Evolutionary conservation across 2,329 filamentous ascomycete genomes (phyloP).

Genomic region (Fusarium zealandicum): DNA sequence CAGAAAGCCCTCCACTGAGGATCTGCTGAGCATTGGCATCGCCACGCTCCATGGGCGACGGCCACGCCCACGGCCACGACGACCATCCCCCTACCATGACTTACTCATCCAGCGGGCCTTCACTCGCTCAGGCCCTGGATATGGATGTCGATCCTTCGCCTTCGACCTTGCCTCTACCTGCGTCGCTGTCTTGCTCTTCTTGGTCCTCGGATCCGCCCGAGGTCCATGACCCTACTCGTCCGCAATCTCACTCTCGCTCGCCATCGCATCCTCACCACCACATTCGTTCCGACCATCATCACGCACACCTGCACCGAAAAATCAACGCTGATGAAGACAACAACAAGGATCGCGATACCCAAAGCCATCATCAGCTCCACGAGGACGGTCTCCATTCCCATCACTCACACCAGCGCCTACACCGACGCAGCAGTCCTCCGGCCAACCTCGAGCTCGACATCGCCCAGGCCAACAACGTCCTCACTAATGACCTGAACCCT

Average conservation of each 20-base stretch:
- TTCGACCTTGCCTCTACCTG: conserved; percentile 22
- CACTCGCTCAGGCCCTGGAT: conserved; percentile 48
- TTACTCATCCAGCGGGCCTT: conserved; percentile 47
- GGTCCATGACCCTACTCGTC: conserved; percentile 27
- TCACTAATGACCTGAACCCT: conserved; percentile 29
- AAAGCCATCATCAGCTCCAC: conserved; percentile 23
- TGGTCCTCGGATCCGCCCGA: conserved; percentile 29
- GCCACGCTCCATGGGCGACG: conserved; percentile 38
- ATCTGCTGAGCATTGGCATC: conserved; percentile 30
- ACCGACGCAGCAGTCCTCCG: conserved; percentile 19
- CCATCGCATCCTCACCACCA: conserved; percentile 24
- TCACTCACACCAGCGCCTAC: conserved; percentile 34
- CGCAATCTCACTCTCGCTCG: conserved; percentile 28
- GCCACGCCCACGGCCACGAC: conserved; percentile 41
- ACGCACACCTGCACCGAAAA: conserved; percentile 25
- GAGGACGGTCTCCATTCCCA: conserved; percentile 38
- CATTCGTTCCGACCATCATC: conserved; percentile 29
- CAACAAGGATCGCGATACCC: conserved; percentile 17
- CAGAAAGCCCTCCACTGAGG: not conserved
- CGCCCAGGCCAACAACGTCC: conserved; percentile 35
- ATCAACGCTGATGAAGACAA: conserved; percentile 19
- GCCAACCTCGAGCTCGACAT: conserved; percentile 24
- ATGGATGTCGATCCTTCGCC: conserved; percentile 37
- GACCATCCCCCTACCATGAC: conserved; percentile 43
- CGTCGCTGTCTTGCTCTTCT: conserved; percentile 32